phyloP scores from a whole-genome alignment of 352 stramenopile species.

The Phytophthora vignae region DNA sequence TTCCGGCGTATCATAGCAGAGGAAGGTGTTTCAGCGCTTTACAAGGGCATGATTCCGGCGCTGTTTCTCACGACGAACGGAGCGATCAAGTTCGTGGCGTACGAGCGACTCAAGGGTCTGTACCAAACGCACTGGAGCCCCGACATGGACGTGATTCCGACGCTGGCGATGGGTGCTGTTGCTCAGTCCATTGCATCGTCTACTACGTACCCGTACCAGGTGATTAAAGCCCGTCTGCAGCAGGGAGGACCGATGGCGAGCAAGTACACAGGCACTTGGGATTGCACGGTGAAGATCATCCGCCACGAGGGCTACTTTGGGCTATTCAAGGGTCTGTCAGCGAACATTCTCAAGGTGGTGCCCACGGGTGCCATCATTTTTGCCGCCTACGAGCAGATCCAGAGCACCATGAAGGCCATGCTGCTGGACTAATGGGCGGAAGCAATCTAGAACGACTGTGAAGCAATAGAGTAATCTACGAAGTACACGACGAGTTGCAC shows the following conservation, averaged over 20 bases:
- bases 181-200: slow-evolving; percentile 85
- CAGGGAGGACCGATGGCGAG: slow-evolving; percentile 81
- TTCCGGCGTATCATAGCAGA: slow-evolving; percentile 94
- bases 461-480: slow-evolving; percentile 38
- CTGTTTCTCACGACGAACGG: slow-evolving; percentile 97
- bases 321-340: slow-evolving; percentile 96
- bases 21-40: slow-evolving; percentile 94
- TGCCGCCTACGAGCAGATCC: slow-evolving; percentile 86
- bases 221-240: slow-evolving; percentile 97
- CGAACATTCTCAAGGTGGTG: slow-evolving; percentile 97
- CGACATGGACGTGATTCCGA: slow-evolving; percentile 77
- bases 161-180: slow-evolving; percentile 81
- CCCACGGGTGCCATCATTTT: slow-evolving; percentile 97
- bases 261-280: slow-evolving; percentile 93
- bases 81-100: slow-evolving; percentile 94
- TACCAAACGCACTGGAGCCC: slow-evolving; percentile 69
- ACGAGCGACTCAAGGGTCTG: slow-evolving; percentile 73
- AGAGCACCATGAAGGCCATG: slow-evolving; percentile 56
- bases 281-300: slow-evolving; percentile 92
- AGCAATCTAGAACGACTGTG: slow-evolving; percentile 11
- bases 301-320: slow-evolving; percentile 91
- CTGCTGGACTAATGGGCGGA: slow-evolving; percentile 53
- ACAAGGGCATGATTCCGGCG: slow-evolving; percentile 96
- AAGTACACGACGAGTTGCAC: slow-evolving; percentile 26
- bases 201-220: slow-evolving; percentile 96